Percentiles rank a stretch among this genome's conserved stretches.
Evolutionary conservation across 2,329 filamentous ascomycete species (phyloP).

Genomic region (Cercospora brassicicola): DNA sequence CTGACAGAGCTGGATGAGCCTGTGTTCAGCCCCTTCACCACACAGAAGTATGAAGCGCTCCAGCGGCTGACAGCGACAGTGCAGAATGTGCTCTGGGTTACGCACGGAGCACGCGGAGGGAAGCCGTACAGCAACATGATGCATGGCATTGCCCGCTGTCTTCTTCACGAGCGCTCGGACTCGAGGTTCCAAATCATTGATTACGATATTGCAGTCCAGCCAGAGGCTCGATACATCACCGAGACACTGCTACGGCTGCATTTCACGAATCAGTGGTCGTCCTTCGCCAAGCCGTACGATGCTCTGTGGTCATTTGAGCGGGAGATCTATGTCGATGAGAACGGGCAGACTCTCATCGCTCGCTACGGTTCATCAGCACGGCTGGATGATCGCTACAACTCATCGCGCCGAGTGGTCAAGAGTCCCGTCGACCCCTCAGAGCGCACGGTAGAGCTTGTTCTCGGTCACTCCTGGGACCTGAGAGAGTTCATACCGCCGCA

Average conservation of each 20-base stretch:
- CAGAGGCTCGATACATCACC: not conserved
- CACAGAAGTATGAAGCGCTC: slow-evolving; percentile 1
- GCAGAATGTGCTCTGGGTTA: slow-evolving; percentile 9
- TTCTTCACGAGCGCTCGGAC: not conserved
- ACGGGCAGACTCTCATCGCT: not conserved
- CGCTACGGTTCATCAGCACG: not conserved
- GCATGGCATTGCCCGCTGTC: not conserved
- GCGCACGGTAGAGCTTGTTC: not conserved
- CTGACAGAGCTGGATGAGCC: slow-evolving; percentile 13
- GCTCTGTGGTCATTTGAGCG: not conserved
- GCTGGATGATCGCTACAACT: not conserved
- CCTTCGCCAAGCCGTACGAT: not conserved
- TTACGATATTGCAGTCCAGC: not conserved
- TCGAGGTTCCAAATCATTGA: not conserved
- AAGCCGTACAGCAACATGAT: not conserved
- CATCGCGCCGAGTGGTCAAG: not conserved
- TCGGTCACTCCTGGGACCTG: not conserved
- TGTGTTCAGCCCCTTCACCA: slow-evolving; percentile 5
- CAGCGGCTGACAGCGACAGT: not conserved
- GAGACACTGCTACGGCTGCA: not conserved
- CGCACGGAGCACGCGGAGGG: not conserved
- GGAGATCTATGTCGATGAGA: not conserved
- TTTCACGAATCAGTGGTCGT: not conserved
- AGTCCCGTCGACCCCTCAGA: not conserved
- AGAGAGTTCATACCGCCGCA: not conserved